These are phyloP conservation scores for Cytospora paraplurivora DNA, from an alignment of 2,329 filamentous ascomycete species.

Conservation along the genomic window DNA sequence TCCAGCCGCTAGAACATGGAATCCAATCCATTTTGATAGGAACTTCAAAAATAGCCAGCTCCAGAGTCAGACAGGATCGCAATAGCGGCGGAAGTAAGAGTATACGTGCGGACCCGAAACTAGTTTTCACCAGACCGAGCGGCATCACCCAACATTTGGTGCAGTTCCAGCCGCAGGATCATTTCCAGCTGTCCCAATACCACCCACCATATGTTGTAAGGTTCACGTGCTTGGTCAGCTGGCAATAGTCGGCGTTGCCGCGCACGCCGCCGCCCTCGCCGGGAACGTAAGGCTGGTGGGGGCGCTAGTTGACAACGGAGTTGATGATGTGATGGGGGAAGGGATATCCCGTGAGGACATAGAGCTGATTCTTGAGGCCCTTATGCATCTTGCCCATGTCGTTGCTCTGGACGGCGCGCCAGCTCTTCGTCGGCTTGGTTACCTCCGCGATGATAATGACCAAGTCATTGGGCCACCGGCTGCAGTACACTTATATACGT, in stretches of 20 bases:
- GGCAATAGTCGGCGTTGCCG: constrained; percentile 3
- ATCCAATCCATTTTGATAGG: too few species aligned
- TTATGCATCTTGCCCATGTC: background rate
- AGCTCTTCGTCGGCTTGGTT: background rate
- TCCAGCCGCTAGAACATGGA: too few species aligned
- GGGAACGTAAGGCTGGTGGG: background rate
- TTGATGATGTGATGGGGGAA: constrained; percentile 2
- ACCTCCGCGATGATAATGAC: constrained; percentile 1
- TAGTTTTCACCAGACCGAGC: too few species aligned
- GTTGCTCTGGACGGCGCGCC: background rate
- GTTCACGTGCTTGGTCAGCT: too few species aligned
- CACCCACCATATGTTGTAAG: too few species aligned
- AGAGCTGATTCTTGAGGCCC: background rate
- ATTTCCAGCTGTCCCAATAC: too few species aligned
- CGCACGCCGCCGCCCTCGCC: background rate
- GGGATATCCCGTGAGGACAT: background rate
- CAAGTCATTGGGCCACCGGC: background rate
- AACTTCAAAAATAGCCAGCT: too few species aligned
- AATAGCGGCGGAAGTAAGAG: too few species aligned
- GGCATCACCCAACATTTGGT: too few species aligned
- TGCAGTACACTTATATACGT: background rate
- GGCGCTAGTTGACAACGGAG: background rate
- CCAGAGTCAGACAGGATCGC: too few species aligned
- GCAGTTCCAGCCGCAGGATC: too few species aligned
- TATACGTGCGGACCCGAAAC: too few species aligned